Evolutionary conservation across 2,329 filamentous ascomycete genomes (phyloP).

Genomic region (Albifimbria verrucaria): DNA sequence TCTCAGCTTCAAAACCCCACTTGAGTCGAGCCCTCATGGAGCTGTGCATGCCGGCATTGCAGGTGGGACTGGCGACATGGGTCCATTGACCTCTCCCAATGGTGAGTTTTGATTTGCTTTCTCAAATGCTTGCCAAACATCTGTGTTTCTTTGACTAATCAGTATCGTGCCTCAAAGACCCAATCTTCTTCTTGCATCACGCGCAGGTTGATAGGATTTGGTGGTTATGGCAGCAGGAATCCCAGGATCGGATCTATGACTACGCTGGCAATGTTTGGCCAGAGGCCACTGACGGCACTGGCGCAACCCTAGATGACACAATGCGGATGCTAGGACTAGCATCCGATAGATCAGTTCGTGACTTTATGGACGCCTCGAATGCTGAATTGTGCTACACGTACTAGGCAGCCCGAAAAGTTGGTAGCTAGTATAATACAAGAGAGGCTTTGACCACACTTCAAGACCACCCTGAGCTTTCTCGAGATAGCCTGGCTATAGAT

Average conservation of each 20-base stretch:
- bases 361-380: neutral
- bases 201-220: neutral
- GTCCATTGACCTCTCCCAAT: neutral
- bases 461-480: too few relatives aligned
- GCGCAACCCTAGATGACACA: neutral
- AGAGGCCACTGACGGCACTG: neutral
- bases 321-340: neutral
- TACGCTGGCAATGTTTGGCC: neutral
- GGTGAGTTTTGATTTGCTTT: neutral
- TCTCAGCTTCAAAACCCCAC: neutral
- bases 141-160: neutral
- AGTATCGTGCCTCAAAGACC: neutral
- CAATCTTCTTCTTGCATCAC: neutral
- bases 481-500: too few relatives aligned
- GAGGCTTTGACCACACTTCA: too few relatives aligned
- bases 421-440: too few relatives aligned
- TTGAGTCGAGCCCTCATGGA: neutral
- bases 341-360: neutral
- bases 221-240: constrained; percentile 1
- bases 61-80: neutral
- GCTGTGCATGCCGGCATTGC: neutral
- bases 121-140: neutral
- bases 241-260: neutral
- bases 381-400: neutral
- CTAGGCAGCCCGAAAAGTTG: too few relatives aligned